phyloP scores from a whole-genome alignment of 148 eudicot genomes.

The Cornus suecica region DNA sequence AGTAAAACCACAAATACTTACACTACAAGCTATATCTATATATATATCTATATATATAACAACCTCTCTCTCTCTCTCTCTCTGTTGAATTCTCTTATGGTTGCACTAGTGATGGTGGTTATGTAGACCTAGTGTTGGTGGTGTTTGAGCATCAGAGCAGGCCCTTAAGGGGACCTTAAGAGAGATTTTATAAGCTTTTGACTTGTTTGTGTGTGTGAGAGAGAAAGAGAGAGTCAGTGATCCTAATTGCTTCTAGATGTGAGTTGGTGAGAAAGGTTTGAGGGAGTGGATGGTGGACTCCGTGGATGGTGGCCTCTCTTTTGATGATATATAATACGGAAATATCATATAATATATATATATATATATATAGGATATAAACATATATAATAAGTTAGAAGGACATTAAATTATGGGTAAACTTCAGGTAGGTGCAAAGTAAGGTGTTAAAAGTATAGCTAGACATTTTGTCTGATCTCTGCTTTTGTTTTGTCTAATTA shows the following conservation, averaged over 20 bases:
- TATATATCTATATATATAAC: too few species aligned
- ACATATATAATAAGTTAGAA: neutral
- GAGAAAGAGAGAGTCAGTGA: conserved; percentile 19
- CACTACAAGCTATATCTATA: neutral
- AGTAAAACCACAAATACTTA: neutral
- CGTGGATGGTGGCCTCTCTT: conserved; percentile 49
- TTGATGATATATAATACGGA: conserved; percentile 33
- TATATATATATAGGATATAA: neutral
- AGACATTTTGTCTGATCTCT: conserved; percentile 22
- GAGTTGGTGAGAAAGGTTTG: conserved; percentile 97
- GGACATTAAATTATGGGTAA: conserved; percentile 30
- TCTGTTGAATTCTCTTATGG: neutral
- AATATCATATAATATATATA: conserved; percentile 1
- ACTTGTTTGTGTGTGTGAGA: conserved; percentile 11
- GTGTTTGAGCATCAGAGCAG: conserved; percentile 39
- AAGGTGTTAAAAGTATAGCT: conserved; percentile 28
- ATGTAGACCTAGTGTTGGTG: conserved; percentile 8
- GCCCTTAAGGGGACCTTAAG: conserved; percentile 33
- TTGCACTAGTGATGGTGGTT: neutral
- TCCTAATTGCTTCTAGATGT: conserved; percentile 78
- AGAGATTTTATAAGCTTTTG: conserved; percentile 54
- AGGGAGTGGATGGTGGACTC: conserved; percentile 57
- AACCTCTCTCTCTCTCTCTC: too few species aligned
- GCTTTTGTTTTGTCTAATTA: conserved; percentile 19
- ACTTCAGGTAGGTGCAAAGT: conserved; percentile 67